A percentile compares a stretch with the other conserved stretches of the same genome.
Conservation (phyloP, 345 rosid genomes). For the Dovyalis caffra region DNA sequence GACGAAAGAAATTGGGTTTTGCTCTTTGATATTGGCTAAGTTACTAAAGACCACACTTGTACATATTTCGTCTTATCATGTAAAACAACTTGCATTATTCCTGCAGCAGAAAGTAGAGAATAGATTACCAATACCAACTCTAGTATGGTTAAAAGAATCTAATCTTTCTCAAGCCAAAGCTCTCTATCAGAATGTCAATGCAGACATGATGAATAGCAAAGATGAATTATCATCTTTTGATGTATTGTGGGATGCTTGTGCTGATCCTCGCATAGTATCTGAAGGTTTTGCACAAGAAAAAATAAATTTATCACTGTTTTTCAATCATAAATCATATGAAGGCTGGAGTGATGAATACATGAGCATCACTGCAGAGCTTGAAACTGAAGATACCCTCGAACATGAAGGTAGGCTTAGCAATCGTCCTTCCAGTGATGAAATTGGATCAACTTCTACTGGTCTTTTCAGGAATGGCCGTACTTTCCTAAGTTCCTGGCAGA, state of each 20-base stretch:
- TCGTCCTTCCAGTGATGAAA: constrained; percentile 33
- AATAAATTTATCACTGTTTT: constrained; percentile 44
- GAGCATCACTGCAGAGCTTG: constrained; percentile 35
- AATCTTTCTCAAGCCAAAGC: constrained; percentile 39
- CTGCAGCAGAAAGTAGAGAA: constrained; percentile 55
- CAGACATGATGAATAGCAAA: constrained; percentile 31
- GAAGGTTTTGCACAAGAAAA: constrained; percentile 63
- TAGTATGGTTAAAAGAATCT: constrained; percentile 61
- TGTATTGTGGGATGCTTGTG: constrained; percentile 62
- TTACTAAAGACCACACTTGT: constrained; percentile 41
- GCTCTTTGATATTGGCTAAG: constrained; percentile 42
- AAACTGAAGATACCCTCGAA: constrained; percentile 28
- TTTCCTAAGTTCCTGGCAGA: constrained; percentile 51
- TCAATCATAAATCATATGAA: constrained; percentile 35
- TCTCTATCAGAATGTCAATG: constrained; percentile 35
- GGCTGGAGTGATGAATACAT: constrained; percentile 59
- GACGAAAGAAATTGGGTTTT: constrained; percentile 38
- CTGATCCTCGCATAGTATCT: constrained; percentile 55
- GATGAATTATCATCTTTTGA: constrained; percentile 38
- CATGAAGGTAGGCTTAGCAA: constrained; percentile 34
- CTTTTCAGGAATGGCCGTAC: constrained; percentile 38
- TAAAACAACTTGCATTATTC: constrained; percentile 48
- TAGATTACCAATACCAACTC: constrained; percentile 48
- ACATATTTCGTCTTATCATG: constrained; percentile 69
- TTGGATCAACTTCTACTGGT: constrained; percentile 37